Evolutionary conservation across 257 asterid species (phyloP).

Genomic region (Paraleonurus japonicus): DNA sequence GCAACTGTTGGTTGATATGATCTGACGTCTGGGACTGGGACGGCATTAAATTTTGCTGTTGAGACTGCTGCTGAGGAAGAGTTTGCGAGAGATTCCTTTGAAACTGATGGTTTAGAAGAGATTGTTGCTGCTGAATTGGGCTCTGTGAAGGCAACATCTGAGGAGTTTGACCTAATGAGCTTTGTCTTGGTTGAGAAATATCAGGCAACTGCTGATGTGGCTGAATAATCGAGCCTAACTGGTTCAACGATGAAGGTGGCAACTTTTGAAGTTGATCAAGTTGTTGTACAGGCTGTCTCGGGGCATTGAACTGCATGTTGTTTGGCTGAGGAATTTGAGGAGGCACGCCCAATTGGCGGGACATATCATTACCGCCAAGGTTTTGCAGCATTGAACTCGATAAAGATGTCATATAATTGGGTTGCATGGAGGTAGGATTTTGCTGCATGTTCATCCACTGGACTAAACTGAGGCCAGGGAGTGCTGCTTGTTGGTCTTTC

Average conservation of each 20-base stretch:
- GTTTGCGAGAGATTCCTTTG: constrained; percentile 57
- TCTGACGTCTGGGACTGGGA: constrained; percentile 43
- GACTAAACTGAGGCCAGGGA: constrained; percentile 81
- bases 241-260: constrained; percentile 49
- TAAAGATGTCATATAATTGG: constrained; percentile 52
- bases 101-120: constrained; percentile 60
- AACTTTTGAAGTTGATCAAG: constrained; percentile 71
- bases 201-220: constrained; percentile 66
- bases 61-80: constrained; percentile 47
- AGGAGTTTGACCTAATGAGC: constrained; percentile 40
- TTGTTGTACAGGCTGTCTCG: constrained; percentile 57
- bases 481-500: constrained; percentile 65
- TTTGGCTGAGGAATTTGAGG: constrained; percentile 68
- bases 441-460: constrained; percentile 98
- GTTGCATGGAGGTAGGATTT: constrained; percentile 57
- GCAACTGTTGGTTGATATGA: constrained; percentile 46
- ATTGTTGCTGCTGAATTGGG: constrained; percentile 57
- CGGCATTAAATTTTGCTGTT: constrained; percentile 45
- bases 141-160: constrained; percentile 52
- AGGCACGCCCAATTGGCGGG: constrained; percentile 61
- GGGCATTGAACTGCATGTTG: constrained; percentile 58
- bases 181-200: constrained; percentile 50
- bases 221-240: constrained; percentile 54
- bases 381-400: constrained; percentile 60
- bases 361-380: constrained; percentile 49